Evolutionary conservation across 768 basidiomycete genomes (phyloP).

Genomic region (Leccinum aurantiacum): DNA sequence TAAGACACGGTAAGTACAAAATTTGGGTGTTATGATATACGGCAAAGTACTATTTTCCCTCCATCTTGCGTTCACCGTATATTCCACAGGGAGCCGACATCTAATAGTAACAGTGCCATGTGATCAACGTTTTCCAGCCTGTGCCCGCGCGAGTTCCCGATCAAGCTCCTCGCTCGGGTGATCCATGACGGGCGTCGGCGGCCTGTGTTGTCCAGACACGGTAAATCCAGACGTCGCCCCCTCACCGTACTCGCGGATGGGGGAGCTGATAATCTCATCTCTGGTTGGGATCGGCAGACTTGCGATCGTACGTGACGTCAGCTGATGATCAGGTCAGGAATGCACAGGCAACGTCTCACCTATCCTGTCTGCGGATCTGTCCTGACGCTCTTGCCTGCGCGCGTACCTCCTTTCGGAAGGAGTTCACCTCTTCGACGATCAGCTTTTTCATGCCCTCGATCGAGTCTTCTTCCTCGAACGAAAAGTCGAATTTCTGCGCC

Average conservation of each 20-base stretch:
- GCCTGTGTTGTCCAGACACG: constrained; percentile 41
- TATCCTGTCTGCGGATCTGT: constrained; percentile 76
- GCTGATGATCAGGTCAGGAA: background rate
- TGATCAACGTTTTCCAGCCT: constrained; percentile 39
- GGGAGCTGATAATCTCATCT: constrained; percentile 79
- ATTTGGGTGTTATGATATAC: background rate
- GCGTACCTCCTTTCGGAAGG: constrained; percentile 88
- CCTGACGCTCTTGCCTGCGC: constrained; percentile 72
- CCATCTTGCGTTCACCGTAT: background rate
- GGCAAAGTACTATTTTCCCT: background rate
- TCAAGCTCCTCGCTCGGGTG: constrained; percentile 86
- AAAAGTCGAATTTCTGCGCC: constrained; percentile 82
- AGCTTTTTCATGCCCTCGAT: constrained; percentile 97
- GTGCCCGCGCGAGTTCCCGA: constrained; percentile 77
- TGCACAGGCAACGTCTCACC: constrained; percentile 39
- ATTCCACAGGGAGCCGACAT: background rate
- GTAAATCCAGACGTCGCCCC: constrained; percentile 75
- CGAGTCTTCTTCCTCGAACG: constrained; percentile 94
- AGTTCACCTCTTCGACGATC: constrained; percentile 89
- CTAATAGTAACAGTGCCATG: background rate
- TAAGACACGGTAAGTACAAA: background rate
- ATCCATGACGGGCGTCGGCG: constrained; percentile 74
- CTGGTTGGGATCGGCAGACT: constrained; percentile 80
- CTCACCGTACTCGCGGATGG: constrained; percentile 59
- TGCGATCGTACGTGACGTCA: background rate